Base-by-base conservation (phyloP, 805 yeast genomes). In the Ogataea ramenticola region DNA sequence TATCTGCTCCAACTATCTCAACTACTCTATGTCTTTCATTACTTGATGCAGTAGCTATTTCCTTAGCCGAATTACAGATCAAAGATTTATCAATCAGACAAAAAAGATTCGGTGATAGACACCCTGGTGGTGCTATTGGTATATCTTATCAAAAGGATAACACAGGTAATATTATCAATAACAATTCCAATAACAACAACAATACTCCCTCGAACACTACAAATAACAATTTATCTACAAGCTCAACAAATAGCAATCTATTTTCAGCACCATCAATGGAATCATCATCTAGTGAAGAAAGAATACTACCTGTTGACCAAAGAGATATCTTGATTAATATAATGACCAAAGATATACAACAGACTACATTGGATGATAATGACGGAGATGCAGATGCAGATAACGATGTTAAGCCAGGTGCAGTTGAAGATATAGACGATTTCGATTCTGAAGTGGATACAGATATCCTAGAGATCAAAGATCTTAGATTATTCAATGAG, bases 51-150 rank as follows among this genome's bases (percentile, higher is more conserved):
- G 75, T 84, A 15, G 75, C 85, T 33, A 72, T 89, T 40, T 84
- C 95, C 0, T 64, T 89, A 21, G 74, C 81, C 40, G 93, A 87
- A 56, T 58, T 82, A 55, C 72, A 81, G 43, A 79, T 79, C 43
- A 65, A 66, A 9, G 88, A 86, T 54, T 61, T 70, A 27, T 60
- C 65, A 32, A 66, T 70, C 44, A 67, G 96, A 36, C 72, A 71
- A 49, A 64, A 60, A 46, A 61, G 72, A 32, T 88, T 88, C 62
- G 80, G 83, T 9, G 74, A 74, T 48, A 75, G 82, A 56, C 96
- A 88, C 56, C 96, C 96, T 1, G 96, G 96, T 19, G 96, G 96
- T 16, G 84, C 93, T 2, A 87, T 88, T 56, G 96, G 96, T 15
- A 68, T 67, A 43, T 66, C 71, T 7, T 72, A 65, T 46, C 20